Evolutionary conservation across 371 early-diverging fungal species (phyloP).

Genomic region (Mortierella sp.): DNA sequence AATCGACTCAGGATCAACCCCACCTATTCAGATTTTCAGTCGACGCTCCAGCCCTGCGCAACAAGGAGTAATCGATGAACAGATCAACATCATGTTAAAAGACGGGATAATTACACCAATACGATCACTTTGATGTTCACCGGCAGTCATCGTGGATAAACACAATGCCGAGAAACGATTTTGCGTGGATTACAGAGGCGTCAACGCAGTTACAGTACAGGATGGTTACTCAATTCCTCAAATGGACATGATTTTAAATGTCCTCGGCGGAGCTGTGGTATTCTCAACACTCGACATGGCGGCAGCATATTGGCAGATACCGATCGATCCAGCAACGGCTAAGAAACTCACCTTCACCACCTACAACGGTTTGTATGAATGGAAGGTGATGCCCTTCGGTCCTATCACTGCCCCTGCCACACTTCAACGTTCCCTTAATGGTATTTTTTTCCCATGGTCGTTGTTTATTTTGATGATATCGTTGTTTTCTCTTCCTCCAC

Average conservation of each 20-base stretch:
- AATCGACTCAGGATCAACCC: conserved; percentile 15
- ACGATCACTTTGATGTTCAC: conserved; percentile 52
- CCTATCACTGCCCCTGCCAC: conserved; percentile 57
- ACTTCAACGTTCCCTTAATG: conserved; percentile 57
- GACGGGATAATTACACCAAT: conserved; percentile 40
- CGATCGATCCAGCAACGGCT: conserved; percentile 26
- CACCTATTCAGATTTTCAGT: conserved; percentile 2
- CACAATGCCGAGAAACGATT: conserved; percentile 55
- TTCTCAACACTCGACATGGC: conserved; percentile 60
- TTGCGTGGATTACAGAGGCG: conserved; percentile 55
- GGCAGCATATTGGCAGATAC: conserved; percentile 62
- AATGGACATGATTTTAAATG: conserved; percentile 57
- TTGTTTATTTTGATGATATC: conserved; percentile 65
- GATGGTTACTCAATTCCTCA: conserved; percentile 59
- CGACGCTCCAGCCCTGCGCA: conserved; percentile 33
- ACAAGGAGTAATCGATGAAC: conserved; percentile 7
- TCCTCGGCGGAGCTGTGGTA: conserved; percentile 29
- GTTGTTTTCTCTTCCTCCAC: conserved; percentile 51
- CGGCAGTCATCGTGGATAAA: conserved; percentile 52
- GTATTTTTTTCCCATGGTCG: conserved; percentile 48
- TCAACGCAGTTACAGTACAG: conserved; percentile 59
- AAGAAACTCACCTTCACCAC: too few relatives aligned
- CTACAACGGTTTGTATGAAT: conserved; percentile 46
- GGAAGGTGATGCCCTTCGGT: conserved; percentile 57
- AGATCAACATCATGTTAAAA: conserved; percentile 38